These are phyloP conservation scores for Kodamaea kakaduensis DNA, from an alignment of 805 yeast species.

Conservation along the genomic window DNA sequence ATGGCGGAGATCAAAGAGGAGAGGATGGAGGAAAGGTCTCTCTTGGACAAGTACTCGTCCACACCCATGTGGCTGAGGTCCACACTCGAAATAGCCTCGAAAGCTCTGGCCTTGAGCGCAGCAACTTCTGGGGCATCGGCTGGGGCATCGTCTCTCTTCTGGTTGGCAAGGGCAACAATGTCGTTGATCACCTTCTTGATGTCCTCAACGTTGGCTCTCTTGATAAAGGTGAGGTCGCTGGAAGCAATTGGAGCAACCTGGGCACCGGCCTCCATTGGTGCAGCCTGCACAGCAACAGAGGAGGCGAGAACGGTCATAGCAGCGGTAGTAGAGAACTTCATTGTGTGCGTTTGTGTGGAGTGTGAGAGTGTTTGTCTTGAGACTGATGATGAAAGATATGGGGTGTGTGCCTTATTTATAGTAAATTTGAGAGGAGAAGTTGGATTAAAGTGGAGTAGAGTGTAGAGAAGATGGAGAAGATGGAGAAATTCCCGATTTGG, in stretches of 20 bases:
- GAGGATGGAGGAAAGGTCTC: constrained; percentile 31
- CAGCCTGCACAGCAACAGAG: constrained; percentile 34
- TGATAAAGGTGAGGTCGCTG: constrained; percentile 23
- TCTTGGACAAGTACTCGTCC: constrained; percentile 32
- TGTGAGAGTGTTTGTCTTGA: too few species aligned
- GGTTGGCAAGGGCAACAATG: constrained; percentile 28
- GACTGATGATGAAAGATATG: too few species aligned
- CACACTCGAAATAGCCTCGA: constrained; percentile 12
- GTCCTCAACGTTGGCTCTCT: constrained; percentile 33
- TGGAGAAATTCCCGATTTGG: too few species aligned
- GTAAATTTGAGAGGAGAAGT: too few species aligned
- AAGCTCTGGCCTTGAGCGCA: constrained; percentile 22
- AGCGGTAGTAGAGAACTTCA: constrained; percentile 41
- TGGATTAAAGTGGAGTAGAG: too few species aligned
- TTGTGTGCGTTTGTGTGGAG: too few species aligned
- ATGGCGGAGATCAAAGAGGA: constrained; percentile 26
- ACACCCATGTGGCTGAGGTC: constrained; percentile 8
- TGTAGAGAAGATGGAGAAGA: too few species aligned
- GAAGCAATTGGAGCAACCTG: constrained; percentile 23
- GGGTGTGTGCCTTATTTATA: too few species aligned
- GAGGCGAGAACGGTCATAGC: constrained; percentile 39
- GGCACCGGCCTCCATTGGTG: constrained; percentile 18
- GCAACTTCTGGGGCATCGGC: constrained; percentile 23
- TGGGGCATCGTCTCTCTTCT: constrained; percentile 36
- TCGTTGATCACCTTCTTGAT: constrained; percentile 32